phyloP scores from a whole-genome alignment of 345 rosid species.

The Populus simonii region DNA sequence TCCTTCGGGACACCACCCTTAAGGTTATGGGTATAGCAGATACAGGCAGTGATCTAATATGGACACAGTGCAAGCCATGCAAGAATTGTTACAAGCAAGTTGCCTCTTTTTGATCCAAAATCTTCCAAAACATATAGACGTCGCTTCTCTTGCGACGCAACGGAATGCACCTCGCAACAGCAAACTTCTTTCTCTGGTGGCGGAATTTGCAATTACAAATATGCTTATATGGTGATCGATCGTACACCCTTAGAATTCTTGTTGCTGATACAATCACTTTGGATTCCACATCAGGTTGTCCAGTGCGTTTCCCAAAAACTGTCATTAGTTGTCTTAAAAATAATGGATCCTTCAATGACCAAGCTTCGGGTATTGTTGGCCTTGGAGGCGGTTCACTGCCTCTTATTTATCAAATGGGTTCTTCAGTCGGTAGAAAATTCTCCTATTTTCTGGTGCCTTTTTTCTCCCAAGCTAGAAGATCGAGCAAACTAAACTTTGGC shows the following conservation, averaged over 20 bases:
- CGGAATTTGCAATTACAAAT: not conserved
- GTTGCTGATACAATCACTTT: slow-evolving; percentile 25
- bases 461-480: slow-evolving; percentile 9
- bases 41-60: slow-evolving; percentile 26
- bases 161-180: not conserved
- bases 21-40: slow-evolving; percentile 16
- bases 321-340: slow-evolving; percentile 50
- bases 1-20: slow-evolving; percentile 23
- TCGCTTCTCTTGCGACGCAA: not conserved
- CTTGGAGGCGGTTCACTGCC: slow-evolving; percentile 57
- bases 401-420: slow-evolving; percentile 43
- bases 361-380: slow-evolving; percentile 54
- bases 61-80: slow-evolving; percentile 30
- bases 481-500: slow-evolving; percentile 58
- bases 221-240: slow-evolving; percentile 13
- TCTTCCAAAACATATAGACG: slow-evolving; percentile 37
- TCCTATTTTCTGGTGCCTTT: slow-evolving; percentile 59
- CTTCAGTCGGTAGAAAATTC: slow-evolving; percentile 45
- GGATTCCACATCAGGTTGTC: slow-evolving; percentile 36
- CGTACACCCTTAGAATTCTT: slow-evolving; percentile 7
- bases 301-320: slow-evolving; percentile 27
- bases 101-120: slow-evolving; percentile 13
- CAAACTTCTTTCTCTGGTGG: not conserved
- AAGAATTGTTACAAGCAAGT: slow-evolving; percentile 5
- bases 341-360: slow-evolving; percentile 35